These are phyloP conservation scores for Chaetomiaceae sp. DNA, from an alignment of 2,329 filamentous ascomycete species.

Conservation along the genomic window DNA sequence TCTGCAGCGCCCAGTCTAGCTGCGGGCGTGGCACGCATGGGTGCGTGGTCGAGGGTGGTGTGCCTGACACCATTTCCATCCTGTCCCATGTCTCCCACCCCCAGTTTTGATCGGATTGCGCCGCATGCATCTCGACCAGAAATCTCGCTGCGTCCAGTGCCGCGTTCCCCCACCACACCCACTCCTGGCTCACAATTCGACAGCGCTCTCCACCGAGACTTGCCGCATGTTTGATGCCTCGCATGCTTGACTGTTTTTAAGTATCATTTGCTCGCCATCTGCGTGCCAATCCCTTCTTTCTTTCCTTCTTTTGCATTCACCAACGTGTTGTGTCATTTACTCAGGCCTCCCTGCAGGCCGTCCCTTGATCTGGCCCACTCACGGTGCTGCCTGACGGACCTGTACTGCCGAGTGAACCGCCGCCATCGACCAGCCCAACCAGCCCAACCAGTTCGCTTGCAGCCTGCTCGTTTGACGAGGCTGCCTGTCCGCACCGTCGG, in stretches of 20 bases:
- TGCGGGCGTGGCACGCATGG: too few relatives aligned
- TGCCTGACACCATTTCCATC: slow-evolving; percentile 7
- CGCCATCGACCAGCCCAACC: background rate
- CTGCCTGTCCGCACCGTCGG: background rate
- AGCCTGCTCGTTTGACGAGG: background rate
- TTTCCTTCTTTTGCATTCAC: slow-evolving; percentile 16
- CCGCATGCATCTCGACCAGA: slow-evolving; percentile 22
- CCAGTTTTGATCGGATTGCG: slow-evolving; percentile 15
- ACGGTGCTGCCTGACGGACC: background rate
- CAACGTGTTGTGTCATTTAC: slow-evolving; percentile 13
- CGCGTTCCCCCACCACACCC: slow-evolving; percentile 5
- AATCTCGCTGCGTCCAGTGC: slow-evolving; percentile 4
- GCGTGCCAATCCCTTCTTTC: slow-evolving; percentile 16
- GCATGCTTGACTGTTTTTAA: slow-evolving; percentile 18
- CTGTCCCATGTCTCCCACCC: slow-evolving; percentile 2
- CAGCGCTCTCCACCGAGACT: slow-evolving; percentile 11
- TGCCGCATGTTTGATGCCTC: slow-evolving; percentile 20
- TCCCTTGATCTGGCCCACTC: background rate
- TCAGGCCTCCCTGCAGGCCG: slow-evolving; percentile 11
- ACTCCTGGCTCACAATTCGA: slow-evolving; percentile 10
- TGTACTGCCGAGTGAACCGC: background rate
- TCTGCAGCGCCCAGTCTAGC: slow-evolving; percentile 13
- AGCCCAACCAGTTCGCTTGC: background rate
- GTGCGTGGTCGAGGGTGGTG: slow-evolving; percentile 8
- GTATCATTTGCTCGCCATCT: slow-evolving; percentile 22